Evolutionary conservation across 345 rosid species (phyloP), one percentile per base, ranked within the genome.

Genomic region (Lepidium africanum): DNA sequence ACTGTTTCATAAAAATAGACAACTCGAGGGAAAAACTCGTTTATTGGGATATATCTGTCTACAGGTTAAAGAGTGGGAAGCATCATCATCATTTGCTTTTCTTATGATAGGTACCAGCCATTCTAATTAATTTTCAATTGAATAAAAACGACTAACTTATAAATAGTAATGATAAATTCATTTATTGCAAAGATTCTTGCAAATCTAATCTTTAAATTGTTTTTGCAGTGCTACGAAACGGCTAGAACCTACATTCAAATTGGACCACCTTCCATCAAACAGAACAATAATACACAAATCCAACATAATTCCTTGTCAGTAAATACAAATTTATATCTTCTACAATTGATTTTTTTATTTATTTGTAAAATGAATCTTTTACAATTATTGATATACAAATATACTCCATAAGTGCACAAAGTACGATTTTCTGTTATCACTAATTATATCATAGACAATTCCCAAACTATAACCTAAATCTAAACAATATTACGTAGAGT

Each of bases 151-250:
- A 15, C 35, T 9, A 53, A 14, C 35, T 53, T 50, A 55, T 55
- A 35, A 54, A 16, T 55, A 16, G 16, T 32, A 7, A 10, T 61
- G 40, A 17, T 51, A 17, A 9, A 17, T 70, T 53, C 63, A 71
- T 63, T 63, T 45, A 71, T 36, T 63, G 69, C 41, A 17, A 71
- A 71, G 75, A 71, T 71, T 53, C 63, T 63, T 63, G 21, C 54
- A 71, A 53, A 63, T 71, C 70, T 47, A 71, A 36, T 63, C 69
- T 45, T 54, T 63, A 52, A 71, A 33, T 54, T 54, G 33, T 25
- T 30, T 39, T 43, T 37, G 56, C 63, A 71, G 57, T 36, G 56
- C 70, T 71, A 53, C 53, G 35, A 42, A 33, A 43, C 55, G 53
- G 33, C 62, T 71, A 61, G 12, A 36, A 52, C 63, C 62, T 43